Evolutionary conservation across 2,329 filamentous ascomycete genomes (phyloP).

Genomic region (Apiospora malaysiana): DNA sequence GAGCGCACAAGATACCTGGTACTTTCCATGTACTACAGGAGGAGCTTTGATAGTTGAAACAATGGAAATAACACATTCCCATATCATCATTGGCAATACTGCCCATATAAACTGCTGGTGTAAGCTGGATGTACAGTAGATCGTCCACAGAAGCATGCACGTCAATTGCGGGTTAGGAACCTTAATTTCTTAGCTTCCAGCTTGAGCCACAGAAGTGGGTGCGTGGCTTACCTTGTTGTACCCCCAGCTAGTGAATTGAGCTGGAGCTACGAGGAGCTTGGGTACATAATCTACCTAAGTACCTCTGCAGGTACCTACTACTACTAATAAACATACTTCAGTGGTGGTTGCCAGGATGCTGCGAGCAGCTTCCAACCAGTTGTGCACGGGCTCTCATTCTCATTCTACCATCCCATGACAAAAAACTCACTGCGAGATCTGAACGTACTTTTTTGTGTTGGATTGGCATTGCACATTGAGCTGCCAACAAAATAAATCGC

Average conservation of each 20-base stretch:
- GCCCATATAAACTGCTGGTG: background rate
- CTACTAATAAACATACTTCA: too few relatives aligned
- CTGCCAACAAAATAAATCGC: background rate
- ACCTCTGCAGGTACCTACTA: too few relatives aligned
- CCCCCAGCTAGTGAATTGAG: background rate
- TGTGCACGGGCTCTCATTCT: slow-evolving; percentile 12
- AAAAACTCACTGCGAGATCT: background rate
- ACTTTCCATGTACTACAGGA: background rate
- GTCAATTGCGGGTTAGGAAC: background rate
- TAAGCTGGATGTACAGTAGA: background rate
- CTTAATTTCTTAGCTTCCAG: slow-evolving; percentile 5
- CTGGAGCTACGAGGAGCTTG: background rate
- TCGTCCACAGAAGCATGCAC: background rate
- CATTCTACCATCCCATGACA: background rate
- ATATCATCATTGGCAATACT: background rate
- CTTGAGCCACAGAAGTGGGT: background rate
- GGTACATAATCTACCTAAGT: too few relatives aligned
- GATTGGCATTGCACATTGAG: background rate
- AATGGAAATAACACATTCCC: background rate
- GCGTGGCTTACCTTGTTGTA: background rate
- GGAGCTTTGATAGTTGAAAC: background rate
- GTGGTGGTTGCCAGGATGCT: background rate
- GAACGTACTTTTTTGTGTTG: background rate
- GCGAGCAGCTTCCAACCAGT: background rate
- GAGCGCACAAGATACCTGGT: background rate